phyloP scores from a whole-genome alignment of 1,284 basidiomycete species.

The Meripilus lineatus region DNA sequence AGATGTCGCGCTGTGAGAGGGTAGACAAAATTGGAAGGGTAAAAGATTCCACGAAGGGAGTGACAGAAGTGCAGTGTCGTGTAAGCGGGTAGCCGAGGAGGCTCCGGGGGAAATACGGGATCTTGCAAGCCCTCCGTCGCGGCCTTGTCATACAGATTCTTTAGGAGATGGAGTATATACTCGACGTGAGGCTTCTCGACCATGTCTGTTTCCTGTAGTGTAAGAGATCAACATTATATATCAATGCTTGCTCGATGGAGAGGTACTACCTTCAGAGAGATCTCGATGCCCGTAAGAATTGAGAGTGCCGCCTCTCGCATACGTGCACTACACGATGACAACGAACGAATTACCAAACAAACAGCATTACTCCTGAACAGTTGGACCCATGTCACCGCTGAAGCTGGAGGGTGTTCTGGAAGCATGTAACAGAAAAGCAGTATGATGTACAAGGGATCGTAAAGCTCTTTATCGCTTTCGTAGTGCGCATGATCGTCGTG shows the following conservation, averaged over 20 bases:
- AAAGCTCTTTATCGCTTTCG: constrained; percentile 41
- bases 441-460: constrained; percentile 82
- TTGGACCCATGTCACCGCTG: constrained; percentile 78
- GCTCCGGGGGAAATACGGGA: too few relatives aligned
- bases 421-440: constrained; percentile 65
- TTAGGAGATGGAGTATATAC: constrained; percentile 72
- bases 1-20: constrained; percentile 79
- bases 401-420: constrained; percentile 48
- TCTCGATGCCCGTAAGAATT: constrained; percentile 52
- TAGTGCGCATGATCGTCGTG: constrained; percentile 24
- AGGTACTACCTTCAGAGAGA: constrained; percentile 52
- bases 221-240: constrained; percentile 7
- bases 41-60: constrained; percentile 72
- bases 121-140: constrained; percentile 24
- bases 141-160: constrained; percentile 46
- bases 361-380: constrained; percentile 80
- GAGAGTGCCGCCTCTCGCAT: constrained; percentile 56
- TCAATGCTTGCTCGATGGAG: too few relatives aligned
- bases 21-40: constrained; percentile 78
- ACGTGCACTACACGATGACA: constrained; percentile 64
- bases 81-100: constrained; percentile 65
- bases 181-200: constrained; percentile 78
- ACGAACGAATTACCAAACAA: constrained; percentile 66
- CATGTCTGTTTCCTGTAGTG: constrained; percentile 55
- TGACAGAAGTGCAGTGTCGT: constrained; percentile 80